Base-by-base conservation (phyloP, 768 basidiomycete genomes). In the Lentinula sp. region DNA sequence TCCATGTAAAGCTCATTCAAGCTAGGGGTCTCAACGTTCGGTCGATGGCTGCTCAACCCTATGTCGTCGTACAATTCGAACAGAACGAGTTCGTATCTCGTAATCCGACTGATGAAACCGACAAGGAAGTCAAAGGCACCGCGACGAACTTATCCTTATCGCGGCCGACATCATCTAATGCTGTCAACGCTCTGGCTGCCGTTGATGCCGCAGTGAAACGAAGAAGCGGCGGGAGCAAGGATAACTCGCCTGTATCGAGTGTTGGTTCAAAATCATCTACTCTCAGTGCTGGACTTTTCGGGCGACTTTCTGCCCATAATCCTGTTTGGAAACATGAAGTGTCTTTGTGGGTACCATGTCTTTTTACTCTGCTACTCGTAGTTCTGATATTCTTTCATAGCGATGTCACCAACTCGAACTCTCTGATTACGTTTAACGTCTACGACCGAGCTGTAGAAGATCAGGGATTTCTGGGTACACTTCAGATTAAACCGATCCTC, bases 251-350 rank as follows among this genome's bases (percentile, higher is more conserved):
- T 11, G 71, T 76, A 4, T 76, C 76, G 16, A 76, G 76, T n/a
- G 53, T 71, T 23, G 71, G 78, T n/a, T 75, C 79, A n/a, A 67
- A 60, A 45, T 77, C 73, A 65, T 74, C 75, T 13, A 70, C 70
- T 32, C 65, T 70, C 35, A 63, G 72, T 23, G 79, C 78, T 53
- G 73, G 78, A 5, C 80, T 89, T 57, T 88, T 91, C 67, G 82
- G 84, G 62, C 80, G 85, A 55, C 72, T 84, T 40, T 87, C 86
- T 18, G 81, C 91, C 60, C 83, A 92, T 69, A 98, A 94, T 77
- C 96, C 97, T 10, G 88, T 95, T 21, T 99, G 97, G 97, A 99
- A 99, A 76, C 96, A 98, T 72, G 91, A 98, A 72, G 97, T 98
- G 37, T 88, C 92, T 48, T 99, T 99, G 96, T 98, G 74, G 75